Base-by-base conservation (phyloP, 257 asterid genomes). In the Rauvolfia tetraphylla region DNA sequence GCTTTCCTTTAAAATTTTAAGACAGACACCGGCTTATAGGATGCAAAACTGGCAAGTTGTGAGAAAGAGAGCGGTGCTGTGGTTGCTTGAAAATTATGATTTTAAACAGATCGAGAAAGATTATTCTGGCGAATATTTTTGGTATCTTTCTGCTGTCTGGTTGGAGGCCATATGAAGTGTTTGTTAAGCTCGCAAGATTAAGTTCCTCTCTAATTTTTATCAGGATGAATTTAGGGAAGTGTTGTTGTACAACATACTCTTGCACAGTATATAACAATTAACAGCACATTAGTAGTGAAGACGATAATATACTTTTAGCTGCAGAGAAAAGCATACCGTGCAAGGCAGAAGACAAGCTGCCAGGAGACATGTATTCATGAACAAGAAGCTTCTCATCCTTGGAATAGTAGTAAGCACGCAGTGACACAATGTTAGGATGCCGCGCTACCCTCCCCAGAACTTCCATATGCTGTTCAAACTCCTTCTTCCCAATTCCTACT, bases 361-460 rank as follows among this genome's bases (percentile, higher is more conserved):
- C 86, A 0, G 83, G 72, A 0, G 93, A 86, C 94, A 93, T 91
- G 90, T 93, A 90, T 74, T 91, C 96, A 53, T 89, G 86, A 56
- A 95, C 98, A 1, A 95, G 90, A 76, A 95, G 98, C 88, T 89
- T 95, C 88, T 95, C 99, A 20, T 93, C 98, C 78, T 95, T 95
- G 76, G 99, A 95, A 58, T 81, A 95, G 70, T 95, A 93, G 79
- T 90, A 95, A 41, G 98, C 99, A 2, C 89, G 89, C 57, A 89
- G 78, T 1, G 96, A 89, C 1, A 88, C 88, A 14, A 93, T 89
- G 75, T 93, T 89, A 0, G 88, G 78, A 57, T 93, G 97, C 41
- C 81, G 79, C 7, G 90, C 91, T 25, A 89, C 79, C 44, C 62
- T 82, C 58, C 87, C 88, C 23, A 89, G 85, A 7, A 87, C 69